A percentile compares a stretch with the other conserved stretches of the same genome.
These are phyloP conservation scores for Fusarium albidum DNA, from an alignment of 2,329 filamentous ascomycete genomes.

Conservation along the genomic window DNA sequence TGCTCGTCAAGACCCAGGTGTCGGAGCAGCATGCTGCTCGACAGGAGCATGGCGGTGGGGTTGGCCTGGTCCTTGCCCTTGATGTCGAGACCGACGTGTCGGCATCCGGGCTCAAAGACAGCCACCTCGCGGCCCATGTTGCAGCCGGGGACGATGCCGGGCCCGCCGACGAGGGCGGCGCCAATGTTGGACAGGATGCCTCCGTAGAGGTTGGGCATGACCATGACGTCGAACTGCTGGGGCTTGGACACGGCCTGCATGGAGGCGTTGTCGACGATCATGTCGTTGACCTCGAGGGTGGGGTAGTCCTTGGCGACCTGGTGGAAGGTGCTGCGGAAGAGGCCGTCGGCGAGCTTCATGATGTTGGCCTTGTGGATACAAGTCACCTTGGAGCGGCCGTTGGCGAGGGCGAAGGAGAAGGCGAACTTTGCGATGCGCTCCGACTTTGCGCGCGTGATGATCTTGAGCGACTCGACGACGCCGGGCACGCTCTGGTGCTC, in stretches of 20 bases:
- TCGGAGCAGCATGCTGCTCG: slow-evolving; percentile 94
- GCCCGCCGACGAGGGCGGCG: slow-evolving; percentile 94
- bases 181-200: slow-evolving; percentile 99
- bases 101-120: slow-evolving; percentile 98
- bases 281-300: slow-evolving; percentile 94
- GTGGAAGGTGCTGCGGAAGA: slow-evolving; percentile 98
- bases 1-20: slow-evolving; percentile 98
- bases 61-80: slow-evolving; percentile 99
- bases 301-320: slow-evolving; percentile 93
- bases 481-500: slow-evolving; percentile 98
- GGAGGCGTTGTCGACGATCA: slow-evolving; percentile 99
- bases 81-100: slow-evolving; percentile 99
- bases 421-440: slow-evolving; percentile 99
- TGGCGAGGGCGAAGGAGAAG: slow-evolving; percentile 96
- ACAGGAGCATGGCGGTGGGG: slow-evolving; percentile 94
- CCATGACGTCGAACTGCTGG: slow-evolving; percentile 99
- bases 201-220: slow-evolving; percentile 99
- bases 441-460: slow-evolving; percentile 98
- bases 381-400: slow-evolving; percentile 99
- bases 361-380: slow-evolving; percentile 99
- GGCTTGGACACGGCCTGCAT: slow-evolving; percentile 98
- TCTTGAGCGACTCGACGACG: slow-evolving; percentile 99
- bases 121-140: slow-evolving; percentile 99
- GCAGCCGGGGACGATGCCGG: slow-evolving; percentile 96
- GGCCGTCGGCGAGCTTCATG: slow-evolving; percentile 99